Evolutionary conservation across 176 grass and related monocot species (phyloP).

Genomic region (Coix lacrymajobi): DNA sequence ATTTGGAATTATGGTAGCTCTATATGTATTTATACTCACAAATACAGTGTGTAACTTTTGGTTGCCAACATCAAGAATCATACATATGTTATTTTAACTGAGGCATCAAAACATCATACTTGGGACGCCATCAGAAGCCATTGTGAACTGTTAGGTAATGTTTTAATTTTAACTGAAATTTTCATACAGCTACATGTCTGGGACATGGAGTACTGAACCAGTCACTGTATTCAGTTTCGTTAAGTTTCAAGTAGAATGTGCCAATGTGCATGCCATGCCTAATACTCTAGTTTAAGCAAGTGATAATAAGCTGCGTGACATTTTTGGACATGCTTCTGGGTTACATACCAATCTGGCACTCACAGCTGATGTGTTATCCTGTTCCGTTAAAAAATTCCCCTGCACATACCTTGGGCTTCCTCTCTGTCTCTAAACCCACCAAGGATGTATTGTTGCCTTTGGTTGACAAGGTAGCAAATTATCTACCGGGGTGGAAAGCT

Average conservation of each 20-base stretch:
- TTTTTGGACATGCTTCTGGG: too few relatives aligned
- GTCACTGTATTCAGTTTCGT: background rate
- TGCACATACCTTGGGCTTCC: too few relatives aligned
- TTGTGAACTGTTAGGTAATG: background rate
- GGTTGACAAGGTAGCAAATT: too few relatives aligned
- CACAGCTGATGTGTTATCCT: too few relatives aligned
- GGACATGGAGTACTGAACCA: background rate
- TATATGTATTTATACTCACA: background rate
- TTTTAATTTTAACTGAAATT: background rate
- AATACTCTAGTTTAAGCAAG: background rate
- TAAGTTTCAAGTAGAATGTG: background rate
- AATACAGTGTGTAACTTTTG: background rate
- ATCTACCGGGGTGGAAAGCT: too few relatives aligned
- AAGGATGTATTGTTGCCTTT: too few relatives aligned
- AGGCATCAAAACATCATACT: background rate
- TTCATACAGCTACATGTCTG: background rate
- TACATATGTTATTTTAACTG: background rate
- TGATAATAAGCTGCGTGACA: too few relatives aligned
- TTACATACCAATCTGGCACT: too few relatives aligned
- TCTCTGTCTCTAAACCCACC: too few relatives aligned
- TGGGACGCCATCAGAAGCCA: background rate
- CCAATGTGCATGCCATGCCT: background rate
- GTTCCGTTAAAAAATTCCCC: too few relatives aligned
- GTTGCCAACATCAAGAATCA: background rate
- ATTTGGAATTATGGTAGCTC: background rate